Base-by-base conservation (phyloP, 495 filamentous ascomycete genomes). In the Penicillium waksmanii region DNA sequence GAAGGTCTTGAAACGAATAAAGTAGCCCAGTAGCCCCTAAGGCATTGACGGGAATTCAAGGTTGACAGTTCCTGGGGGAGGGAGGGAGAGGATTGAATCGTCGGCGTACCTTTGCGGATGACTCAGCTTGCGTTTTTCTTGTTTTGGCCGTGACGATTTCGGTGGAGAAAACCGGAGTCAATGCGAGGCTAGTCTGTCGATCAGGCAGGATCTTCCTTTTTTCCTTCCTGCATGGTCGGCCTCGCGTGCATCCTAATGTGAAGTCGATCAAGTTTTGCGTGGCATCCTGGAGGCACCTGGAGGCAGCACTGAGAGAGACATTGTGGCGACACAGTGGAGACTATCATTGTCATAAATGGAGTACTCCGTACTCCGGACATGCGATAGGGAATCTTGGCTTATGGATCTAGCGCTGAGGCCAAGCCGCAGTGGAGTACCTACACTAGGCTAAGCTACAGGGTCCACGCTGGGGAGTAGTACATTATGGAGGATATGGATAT, bases 61-160 rank as follows among this genome's bases (percentile, higher is more conserved):
- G 42, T 12, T 17, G 15, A 44, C 15, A 44, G 17, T 44, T 44
- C 42, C 17, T 23, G 27, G 36, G 13, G 23, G 15, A n/a, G 34
- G 15, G 27, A 42, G 36, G 13, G 23, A 10, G 21, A 42, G 15
- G 27, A 42, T 31, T 31, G 27, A 2, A 31, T 0, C 27, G 27
- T 23, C 23, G 3, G 23, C 23, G 27, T 31, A 31, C 27, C 27
- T 31, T 31, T 5, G 5, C 27, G 27, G 62, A 57, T 65, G 58
- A 65, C 34, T 65, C 49, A 65, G 58, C 55, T 21, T 10, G 10
- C 18, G n/a, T 12, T 25, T 60, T 61, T 61, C 55, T 61, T 65
- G 62, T 61, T 65, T 65, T 61, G 23, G 43, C 36, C 33, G 57
- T 60, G 57, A 60, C 57, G 57, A 54, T 49, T 17, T 19, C 38